phyloP scores from a whole-genome alignment of 2,329 filamentous ascomycete species.

The Beauveria asiatica region DNA sequence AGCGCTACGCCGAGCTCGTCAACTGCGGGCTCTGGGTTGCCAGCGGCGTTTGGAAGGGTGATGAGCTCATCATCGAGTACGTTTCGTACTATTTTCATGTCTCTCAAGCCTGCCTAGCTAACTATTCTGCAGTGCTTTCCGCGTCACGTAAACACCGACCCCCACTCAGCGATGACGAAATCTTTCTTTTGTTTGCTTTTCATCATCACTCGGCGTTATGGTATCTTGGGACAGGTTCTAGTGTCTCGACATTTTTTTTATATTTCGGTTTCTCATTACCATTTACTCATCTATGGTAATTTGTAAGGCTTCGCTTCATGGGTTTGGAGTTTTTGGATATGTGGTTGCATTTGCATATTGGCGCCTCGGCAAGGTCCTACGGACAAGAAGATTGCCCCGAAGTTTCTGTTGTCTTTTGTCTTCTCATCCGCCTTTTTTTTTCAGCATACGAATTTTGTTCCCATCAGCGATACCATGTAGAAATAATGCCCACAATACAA shows the following conservation, averaged over 20 bases:
- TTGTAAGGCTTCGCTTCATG: slow-evolving; percentile 1
- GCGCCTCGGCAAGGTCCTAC: slow-evolving; percentile 2
- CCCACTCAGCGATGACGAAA: not conserved
- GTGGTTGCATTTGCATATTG: slow-evolving; percentile 9
- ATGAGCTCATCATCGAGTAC: slow-evolving; percentile 39
- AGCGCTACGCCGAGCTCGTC: slow-evolving; percentile 38
- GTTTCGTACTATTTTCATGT: slow-evolving; percentile 12
- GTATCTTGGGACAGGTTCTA: not conserved
- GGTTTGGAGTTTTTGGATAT: slow-evolving; percentile 3
- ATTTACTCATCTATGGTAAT: not conserved
- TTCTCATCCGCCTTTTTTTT: not conserved
- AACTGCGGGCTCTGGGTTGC: slow-evolving; percentile 44
- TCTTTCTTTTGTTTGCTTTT: not conserved
- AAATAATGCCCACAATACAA: not conserved
- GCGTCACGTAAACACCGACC: slow-evolving; percentile 21
- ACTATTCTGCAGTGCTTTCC: slow-evolving; percentile 22
- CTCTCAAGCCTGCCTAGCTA: not conserved
- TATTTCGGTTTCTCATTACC: not conserved
- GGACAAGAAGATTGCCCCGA: slow-evolving; percentile 8
- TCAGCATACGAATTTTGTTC: not conserved
- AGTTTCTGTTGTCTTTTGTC: not conserved
- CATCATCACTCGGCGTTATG: slow-evolving; percentile 13
- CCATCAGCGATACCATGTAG: slow-evolving; percentile 7
- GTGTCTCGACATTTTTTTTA: not conserved
- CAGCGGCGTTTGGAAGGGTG: slow-evolving; percentile 37